Base-by-base conservation (phyloP, 164 flowering plant species). In the Nymphaea thermarum region DNA sequence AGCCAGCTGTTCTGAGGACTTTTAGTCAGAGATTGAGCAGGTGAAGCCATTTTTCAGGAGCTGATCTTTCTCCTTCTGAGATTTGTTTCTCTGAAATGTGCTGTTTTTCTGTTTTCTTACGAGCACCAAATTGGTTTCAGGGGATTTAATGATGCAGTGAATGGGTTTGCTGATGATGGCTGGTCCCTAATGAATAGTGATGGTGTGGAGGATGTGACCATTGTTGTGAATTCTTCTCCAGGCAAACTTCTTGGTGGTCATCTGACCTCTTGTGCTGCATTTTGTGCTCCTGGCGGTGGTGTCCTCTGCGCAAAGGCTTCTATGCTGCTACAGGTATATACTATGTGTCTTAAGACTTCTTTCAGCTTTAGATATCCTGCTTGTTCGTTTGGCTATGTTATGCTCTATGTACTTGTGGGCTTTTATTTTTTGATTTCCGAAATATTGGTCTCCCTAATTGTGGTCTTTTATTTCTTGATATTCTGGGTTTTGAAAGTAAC, bases 251-350 rank as follows among this genome's bases (percentile, higher is more conserved):
- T 81, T 44, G 85, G 87, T 17, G 76, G 84, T 25, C 84, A 85
- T 59, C 79, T 71, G 60, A 77, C 74, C 67, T 63, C 79, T 11
- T 71, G 79, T 42, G 57, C 83, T 2, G 73, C 79, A 71, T 74
- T 84, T 55, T 84, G 87, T 0, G 60, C 82, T 43, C 76, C 85
- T 45, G 89, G 84, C 36, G 82, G 88, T 8, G 96, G 93, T 15
- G 87, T 90, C 63, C 72, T 90, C 62, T 90, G 96, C 75, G 96
- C 96, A 12, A 85, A 86, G 62, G 92, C 94, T 43, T 90, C 96
- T 7, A 90, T 90, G 96, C 80, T 90, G 64, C 76, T 90, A 4
- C 90, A 86, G 86, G 96, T 90, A 25, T 25, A 25, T 25, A 25
- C 36, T 25, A 1, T 25, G 36, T 25, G 36, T 0, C 36, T 25